Percentiles rank a stretch among this genome's conserved stretches.
Evolutionary conservation across 148 eudicot species (phyloP).

Genomic region (Silene uniflora): DNA sequence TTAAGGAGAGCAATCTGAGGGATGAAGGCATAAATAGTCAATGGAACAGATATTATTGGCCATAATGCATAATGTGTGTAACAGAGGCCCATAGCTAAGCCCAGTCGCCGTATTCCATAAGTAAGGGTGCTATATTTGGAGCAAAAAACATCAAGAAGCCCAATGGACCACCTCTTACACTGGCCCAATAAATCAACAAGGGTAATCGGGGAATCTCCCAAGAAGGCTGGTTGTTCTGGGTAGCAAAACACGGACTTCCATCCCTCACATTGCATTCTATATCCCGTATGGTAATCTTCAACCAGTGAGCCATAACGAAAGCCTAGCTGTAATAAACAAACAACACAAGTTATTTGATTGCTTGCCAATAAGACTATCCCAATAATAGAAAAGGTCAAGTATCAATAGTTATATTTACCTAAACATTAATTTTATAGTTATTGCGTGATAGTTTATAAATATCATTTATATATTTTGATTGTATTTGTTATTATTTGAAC

Average conservation of each 20-base stretch:
- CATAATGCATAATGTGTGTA: conserved; percentile 37
- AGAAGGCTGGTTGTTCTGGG: conserved; percentile 51
- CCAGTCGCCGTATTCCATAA: conserved; percentile 38
- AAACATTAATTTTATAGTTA: too few relatives aligned
- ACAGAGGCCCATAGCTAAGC: conserved; percentile 36
- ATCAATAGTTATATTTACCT: too few relatives aligned
- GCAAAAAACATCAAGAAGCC: conserved; percentile 49
- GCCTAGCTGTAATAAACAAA: conserved; percentile 42
- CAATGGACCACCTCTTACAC: conserved; percentile 49
- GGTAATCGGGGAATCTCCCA: conserved; percentile 48
- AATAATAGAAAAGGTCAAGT: too few relatives aligned
- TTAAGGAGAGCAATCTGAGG: conserved; percentile 59
- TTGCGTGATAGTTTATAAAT: too few relatives aligned
- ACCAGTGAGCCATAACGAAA: conserved; percentile 61
- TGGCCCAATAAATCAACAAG: conserved; percentile 45
- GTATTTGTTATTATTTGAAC: too few relatives aligned
- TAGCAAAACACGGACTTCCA: conserved; percentile 48
- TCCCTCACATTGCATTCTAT: conserved; percentile 52
- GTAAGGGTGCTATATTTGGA: conserved; percentile 38
- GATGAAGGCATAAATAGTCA: conserved; percentile 47
- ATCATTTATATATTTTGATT: too few relatives aligned
- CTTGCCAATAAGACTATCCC: too few relatives aligned
- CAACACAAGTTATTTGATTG: too few relatives aligned
- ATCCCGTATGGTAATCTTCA: conserved; percentile 56
- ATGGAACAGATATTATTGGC: conserved; percentile 43